phyloP scores from a whole-genome alignment of 2,329 filamentous ascomycete species.

The Rutstroemia sydowiana region DNA sequence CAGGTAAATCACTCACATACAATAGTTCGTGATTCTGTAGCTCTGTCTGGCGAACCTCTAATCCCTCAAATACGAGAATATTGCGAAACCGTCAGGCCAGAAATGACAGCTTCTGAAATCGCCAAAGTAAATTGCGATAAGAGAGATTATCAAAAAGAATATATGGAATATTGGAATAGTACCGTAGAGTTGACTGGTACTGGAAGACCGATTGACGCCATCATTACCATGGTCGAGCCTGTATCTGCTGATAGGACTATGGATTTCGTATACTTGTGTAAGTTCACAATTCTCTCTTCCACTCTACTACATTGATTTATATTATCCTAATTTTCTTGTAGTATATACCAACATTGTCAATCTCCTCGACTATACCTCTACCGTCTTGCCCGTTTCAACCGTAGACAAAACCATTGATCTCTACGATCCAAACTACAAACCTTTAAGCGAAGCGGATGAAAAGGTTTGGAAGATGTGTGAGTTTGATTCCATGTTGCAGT shows the following conservation, averaged over 20 bases:
- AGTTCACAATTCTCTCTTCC: background rate
- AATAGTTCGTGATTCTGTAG: conserved; percentile 39
- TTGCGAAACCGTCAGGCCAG: conserved; percentile 28
- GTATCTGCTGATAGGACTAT: conserved; percentile 8
- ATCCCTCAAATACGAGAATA: conserved; percentile 13
- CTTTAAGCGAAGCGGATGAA: conserved; percentile 26
- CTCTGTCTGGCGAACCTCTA: conserved; percentile 47
- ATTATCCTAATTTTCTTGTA: background rate
- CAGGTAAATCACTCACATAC: background rate
- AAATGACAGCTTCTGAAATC: conserved; percentile 28
- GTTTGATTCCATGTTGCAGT: background rate
- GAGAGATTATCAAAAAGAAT: conserved; percentile 47
- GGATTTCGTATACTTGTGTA: conserved; percentile 5
- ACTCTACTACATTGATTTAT: background rate
- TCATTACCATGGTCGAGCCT: conserved; percentile 44
- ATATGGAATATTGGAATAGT: conserved; percentile 43
- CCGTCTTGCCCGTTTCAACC: conserved; percentile 37
- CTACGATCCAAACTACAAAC: conserved; percentile 16
- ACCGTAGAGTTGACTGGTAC: conserved; percentile 21
- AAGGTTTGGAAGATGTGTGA: conserved; percentile 27
- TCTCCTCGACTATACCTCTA: conserved; percentile 24
- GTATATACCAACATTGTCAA: conserved; percentile 7
- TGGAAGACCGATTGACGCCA: conserved; percentile 44
- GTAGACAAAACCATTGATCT: conserved; percentile 35
- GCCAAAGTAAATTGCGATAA: conserved; percentile 41